Evolutionary conservation across 768 basidiomycete genomes (phyloP).

Genomic region (Kwoniella sp.): DNA sequence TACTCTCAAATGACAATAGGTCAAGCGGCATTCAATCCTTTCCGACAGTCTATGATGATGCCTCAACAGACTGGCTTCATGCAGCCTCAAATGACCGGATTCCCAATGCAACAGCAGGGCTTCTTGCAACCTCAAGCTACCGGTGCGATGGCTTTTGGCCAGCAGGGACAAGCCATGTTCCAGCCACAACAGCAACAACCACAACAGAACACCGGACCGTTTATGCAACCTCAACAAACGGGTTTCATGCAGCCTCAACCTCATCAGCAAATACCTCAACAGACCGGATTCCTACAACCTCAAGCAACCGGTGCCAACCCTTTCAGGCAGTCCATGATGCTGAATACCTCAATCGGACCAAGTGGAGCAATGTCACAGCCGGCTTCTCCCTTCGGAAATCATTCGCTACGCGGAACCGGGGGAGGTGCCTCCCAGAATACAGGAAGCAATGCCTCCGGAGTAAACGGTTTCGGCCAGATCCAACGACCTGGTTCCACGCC

Average conservation of each 20-base stretch:
- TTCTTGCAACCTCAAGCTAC: slow-evolving; percentile 63
- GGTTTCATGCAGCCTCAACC: slow-evolving; percentile 51
- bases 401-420: background rate
- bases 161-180: slow-evolving; percentile 59
- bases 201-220: slow-evolving; percentile 64
- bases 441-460: background rate
- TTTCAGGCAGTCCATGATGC: slow-evolving; percentile 78
- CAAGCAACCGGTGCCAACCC: slow-evolving; percentile 70
- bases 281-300: slow-evolving; percentile 53
- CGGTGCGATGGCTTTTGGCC: slow-evolving; percentile 56
- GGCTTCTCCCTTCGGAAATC: slow-evolving; percentile 25
- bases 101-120: slow-evolving; percentile 48
- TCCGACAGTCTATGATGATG: slow-evolving; percentile 64
- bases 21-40: slow-evolving; percentile 73
- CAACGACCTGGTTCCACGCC: slow-evolving; percentile 48
- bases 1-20: slow-evolving; percentile 54
- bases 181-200: slow-evolving; percentile 56
- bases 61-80: slow-evolving; percentile 53
- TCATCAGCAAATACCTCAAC: slow-evolving; percentile 37
- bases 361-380: slow-evolving; percentile 34
- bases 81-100: slow-evolving; percentile 54
- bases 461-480: slow-evolving; percentile 29
- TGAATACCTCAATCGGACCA: slow-evolving; percentile 63
- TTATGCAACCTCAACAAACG: slow-evolving; percentile 37
- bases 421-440: background rate